Evolutionary conservation across 2,329 filamentous ascomycete species (phyloP).

Genomic region (Sordariomycetes sp.): DNA sequence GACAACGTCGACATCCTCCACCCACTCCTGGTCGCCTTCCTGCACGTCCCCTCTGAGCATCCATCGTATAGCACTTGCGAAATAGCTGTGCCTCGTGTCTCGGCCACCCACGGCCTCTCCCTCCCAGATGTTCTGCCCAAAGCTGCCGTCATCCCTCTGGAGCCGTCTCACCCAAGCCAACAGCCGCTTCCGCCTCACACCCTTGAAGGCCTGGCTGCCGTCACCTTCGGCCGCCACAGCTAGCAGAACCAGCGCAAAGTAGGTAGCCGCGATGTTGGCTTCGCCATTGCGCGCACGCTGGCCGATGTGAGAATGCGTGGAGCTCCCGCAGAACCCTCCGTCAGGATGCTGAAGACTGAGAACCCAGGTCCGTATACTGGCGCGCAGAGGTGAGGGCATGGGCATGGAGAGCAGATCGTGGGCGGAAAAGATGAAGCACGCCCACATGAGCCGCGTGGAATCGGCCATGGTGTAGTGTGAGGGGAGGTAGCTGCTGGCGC

Average conservation of each 20-base stretch:
- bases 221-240: conserved; percentile 37
- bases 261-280: conserved; percentile 77
- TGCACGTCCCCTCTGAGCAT: conserved; percentile 58
- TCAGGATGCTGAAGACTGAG: conserved; percentile 75
- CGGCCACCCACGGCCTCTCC: conserved; percentile 61
- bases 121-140: conserved; percentile 68
- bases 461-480: conserved; percentile 80
- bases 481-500: conserved; percentile 72
- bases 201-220: conserved; percentile 38
- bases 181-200: conserved; percentile 59
- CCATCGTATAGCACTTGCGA: conserved; percentile 73
- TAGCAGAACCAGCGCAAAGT: conserved; percentile 74
- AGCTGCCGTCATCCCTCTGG: conserved; percentile 80
- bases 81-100: conserved; percentile 84
- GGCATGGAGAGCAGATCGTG: conserved; percentile 69
- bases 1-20: conserved; percentile 67
- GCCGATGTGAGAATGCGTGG: conserved; percentile 43
- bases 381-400: conserved; percentile 33
- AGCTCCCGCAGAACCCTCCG: conserved; percentile 84
- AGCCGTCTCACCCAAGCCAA: conserved; percentile 66
- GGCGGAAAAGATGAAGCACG: conserved; percentile 80
- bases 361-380: conserved; percentile 60
- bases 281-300: conserved; percentile 34
- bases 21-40: conserved; percentile 40
- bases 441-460: conserved; percentile 81